Conservation (phyloP, 1,284 basidiomycete genomes). For the Ceratobasidium sp. region DNA sequence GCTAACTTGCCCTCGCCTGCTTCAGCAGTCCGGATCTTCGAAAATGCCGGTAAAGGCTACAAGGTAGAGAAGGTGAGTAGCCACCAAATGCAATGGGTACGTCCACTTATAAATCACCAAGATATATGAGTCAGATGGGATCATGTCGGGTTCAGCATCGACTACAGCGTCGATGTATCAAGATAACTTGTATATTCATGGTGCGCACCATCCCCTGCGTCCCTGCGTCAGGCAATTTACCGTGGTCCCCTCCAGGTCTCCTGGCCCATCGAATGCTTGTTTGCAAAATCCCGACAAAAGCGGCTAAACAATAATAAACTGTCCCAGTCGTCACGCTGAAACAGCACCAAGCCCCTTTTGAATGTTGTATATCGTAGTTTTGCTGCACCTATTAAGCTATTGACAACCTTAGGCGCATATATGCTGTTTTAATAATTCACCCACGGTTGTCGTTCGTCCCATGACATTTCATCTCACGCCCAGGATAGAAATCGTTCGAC, state of each 20-base stretch:
- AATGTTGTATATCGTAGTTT: background rate
- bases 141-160: conserved; percentile 1
- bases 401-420: no score
- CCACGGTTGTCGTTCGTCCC: background rate
- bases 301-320: background rate
- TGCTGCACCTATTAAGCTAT: background rate
- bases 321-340: background rate
- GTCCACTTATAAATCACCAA: conserved; percentile 53
- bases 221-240: background rate
- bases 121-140: conserved; percentile 31
- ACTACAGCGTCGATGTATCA: conserved; percentile 17
- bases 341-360: background rate
- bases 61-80: conserved; percentile 66
- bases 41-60: conserved; percentile 71
- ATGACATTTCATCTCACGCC: no score
- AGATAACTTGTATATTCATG: conserved; percentile 6
- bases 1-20: conserved; percentile 58
- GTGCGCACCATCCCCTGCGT: background rate
- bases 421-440: no score
- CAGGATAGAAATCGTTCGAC: background rate
- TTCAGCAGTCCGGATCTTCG: conserved; percentile 63
- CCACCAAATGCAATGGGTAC: conserved; percentile 55
- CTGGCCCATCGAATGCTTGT: conserved; percentile 9
- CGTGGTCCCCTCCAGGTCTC: background rate
- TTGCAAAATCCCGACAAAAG: conserved; percentile 29